Conservation (phyloP, 2,329 filamentous ascomycete genomes). For the Calonectria ilicicola region DNA sequence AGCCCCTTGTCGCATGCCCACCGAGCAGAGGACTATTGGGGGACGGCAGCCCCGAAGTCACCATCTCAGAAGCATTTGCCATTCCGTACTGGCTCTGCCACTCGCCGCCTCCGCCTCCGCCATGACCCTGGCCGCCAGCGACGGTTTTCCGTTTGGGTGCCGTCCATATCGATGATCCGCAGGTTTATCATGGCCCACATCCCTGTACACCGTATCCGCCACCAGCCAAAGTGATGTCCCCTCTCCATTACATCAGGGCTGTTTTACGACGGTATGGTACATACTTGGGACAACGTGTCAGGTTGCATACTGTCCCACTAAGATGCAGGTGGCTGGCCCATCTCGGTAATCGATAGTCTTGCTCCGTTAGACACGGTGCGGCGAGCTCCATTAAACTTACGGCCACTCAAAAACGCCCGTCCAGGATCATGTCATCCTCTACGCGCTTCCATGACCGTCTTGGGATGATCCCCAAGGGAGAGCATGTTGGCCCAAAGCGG, state of each 20-base stretch:
- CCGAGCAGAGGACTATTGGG: slow-evolving; percentile 15
- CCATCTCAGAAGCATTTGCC: slow-evolving; percentile 11
- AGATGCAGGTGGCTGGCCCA: slow-evolving; percentile 17
- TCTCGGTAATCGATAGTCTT: slow-evolving; percentile 17
- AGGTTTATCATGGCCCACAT: slow-evolving; percentile 5
- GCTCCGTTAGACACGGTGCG: slow-evolving; percentile 15
- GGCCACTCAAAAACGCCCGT: slow-evolving; percentile 12
- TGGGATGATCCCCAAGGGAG: slow-evolving; percentile 1
- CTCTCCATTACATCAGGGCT: slow-evolving; percentile 1
- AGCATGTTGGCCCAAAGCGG: slow-evolving; percentile 22
- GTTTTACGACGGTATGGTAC: slow-evolving; percentile 8
- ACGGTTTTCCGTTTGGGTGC: slow-evolving; percentile 6
- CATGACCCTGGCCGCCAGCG: not conserved
- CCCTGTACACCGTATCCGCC: slow-evolving; percentile 16
- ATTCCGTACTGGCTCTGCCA: not conserved
- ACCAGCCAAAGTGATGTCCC: not conserved
- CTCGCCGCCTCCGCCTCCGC: slow-evolving; percentile 22
- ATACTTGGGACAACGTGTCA: slow-evolving; percentile 15
- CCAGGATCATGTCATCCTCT: not conserved
- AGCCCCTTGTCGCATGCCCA: slow-evolving; percentile 29
- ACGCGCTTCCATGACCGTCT: slow-evolving; percentile 10
- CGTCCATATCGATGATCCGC: slow-evolving; percentile 13
- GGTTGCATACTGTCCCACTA: slow-evolving; percentile 15
- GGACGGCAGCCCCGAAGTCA: slow-evolving; percentile 15
- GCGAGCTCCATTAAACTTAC: slow-evolving; percentile 4